Evolutionary conservation across 148 eudicot species (phyloP).

Genomic region (Persicaria maculosa): DNA sequence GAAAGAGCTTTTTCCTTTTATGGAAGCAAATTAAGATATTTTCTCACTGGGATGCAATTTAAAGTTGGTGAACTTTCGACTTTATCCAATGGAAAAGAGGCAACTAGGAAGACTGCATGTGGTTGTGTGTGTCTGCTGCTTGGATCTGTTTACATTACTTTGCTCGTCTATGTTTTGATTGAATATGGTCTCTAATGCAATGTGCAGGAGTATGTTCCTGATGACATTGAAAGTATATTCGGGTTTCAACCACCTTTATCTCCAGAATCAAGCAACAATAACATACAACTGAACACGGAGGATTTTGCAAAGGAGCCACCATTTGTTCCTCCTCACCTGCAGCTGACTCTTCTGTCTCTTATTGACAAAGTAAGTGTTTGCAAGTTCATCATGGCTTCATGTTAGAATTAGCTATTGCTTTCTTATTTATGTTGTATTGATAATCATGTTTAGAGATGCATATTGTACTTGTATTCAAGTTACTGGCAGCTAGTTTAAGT

Average conservation of each 20-base stretch:
- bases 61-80: neutral
- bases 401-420: too few relatives aligned
- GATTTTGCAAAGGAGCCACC: constrained; percentile 80
- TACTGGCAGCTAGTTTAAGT: too few relatives aligned
- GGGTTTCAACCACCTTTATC: constrained; percentile 72
- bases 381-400: too few relatives aligned
- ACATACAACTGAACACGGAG: constrained; percentile 38
- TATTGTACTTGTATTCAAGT: too few relatives aligned
- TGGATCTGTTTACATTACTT: neutral
- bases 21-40: neutral
- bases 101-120: neutral
- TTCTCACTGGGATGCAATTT: neutral
- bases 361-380: too few relatives aligned
- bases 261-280: constrained; percentile 59
- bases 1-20: neutral
- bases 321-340: constrained; percentile 64
- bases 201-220: constrained; percentile 70
- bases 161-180: neutral
- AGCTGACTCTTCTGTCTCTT: constrained; percentile 14
- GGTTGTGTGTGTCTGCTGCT: neutral
- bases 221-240: constrained; percentile 56
- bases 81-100: neutral
- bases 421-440: too few relatives aligned
- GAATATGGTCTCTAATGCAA: neutral
- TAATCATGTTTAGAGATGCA: too few relatives aligned